phyloP scores from a whole-genome alignment of 1,139 yeast genomes.

The Hansenula anomala region DNA sequence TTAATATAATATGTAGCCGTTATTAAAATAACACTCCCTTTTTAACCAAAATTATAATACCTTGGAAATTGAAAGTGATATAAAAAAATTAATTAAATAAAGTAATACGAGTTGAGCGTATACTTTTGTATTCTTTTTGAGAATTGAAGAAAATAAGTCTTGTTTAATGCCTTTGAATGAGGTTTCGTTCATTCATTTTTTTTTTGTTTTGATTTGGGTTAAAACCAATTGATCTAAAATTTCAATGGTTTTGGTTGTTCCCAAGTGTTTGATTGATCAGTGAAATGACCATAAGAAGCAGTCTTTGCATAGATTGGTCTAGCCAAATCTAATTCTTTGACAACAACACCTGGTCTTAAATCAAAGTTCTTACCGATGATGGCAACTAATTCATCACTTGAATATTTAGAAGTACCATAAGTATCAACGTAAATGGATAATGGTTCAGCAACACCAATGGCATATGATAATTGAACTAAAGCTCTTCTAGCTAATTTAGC shows the following conservation, averaged over 20 bases:
- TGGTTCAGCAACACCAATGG: conserved; percentile 99
- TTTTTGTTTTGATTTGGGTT: no score
- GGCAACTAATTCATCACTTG: conserved; percentile 84
- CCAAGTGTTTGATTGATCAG: conserved; percentile 98
- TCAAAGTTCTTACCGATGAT: conserved; percentile 93
- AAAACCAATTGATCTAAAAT: conserved; percentile 39
- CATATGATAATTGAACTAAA: conserved; percentile 96
- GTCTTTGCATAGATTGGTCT: conserved; percentile 99
- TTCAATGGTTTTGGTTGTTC: conserved; percentile 92
- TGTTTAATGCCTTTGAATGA: no score
- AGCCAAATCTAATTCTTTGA: conserved; percentile 92
- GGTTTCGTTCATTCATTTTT: neutral
- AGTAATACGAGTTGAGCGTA: conserved; percentile 3
- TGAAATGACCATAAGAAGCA: conserved; percentile 99
- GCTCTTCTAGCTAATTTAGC: conserved; percentile 98
- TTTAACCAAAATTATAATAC: no score
- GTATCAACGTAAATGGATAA: conserved; percentile 95
- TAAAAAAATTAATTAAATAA: no score
- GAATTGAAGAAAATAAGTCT: no score
- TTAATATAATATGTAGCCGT: neutral
- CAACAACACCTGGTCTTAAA: conserved; percentile 99
- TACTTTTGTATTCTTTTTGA: neutral
- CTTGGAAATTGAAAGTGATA: no score
- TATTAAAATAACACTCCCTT: no score
- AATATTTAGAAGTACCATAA: conserved; percentile 91